These are phyloP conservation scores for Hygrocybe coccinea DNA, from an alignment of 768 basidiomycete genomes.

Conservation along the genomic window DNA sequence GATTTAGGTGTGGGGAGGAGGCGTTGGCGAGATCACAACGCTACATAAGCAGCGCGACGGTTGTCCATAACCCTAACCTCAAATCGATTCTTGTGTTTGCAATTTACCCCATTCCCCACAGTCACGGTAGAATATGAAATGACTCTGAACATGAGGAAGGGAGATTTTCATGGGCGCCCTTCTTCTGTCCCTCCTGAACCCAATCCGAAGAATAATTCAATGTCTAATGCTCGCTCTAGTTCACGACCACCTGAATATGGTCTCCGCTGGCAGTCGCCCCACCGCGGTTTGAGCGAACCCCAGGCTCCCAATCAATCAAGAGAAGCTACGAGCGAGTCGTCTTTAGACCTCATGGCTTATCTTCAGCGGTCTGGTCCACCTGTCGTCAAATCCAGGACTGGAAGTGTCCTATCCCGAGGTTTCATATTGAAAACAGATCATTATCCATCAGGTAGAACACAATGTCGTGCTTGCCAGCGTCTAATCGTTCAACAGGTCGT, in stretches of 20 bases:
- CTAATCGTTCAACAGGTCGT: constrained; percentile 50
- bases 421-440: constrained; percentile 95
- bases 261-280: neutral
- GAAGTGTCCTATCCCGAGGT: constrained; percentile 80
- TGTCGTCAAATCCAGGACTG: constrained; percentile 76
- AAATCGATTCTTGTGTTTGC: neutral
- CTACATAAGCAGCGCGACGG: too few species aligned
- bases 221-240: neutral
- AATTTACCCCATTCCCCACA: too few species aligned
- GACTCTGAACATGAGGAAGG: too few species aligned
- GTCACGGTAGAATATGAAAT: too few species aligned
- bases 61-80: constrained; percentile 1
- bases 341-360: constrained; percentile 57
- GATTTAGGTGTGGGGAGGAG: too few species aligned
- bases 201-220: neutral
- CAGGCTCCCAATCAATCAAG: neutral
- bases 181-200: constrained; percentile 3
- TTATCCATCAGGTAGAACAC: constrained; percentile 61
- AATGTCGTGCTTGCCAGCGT: neutral
- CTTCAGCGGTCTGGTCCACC: constrained; percentile 64
- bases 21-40: too few species aligned
- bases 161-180: neutral
- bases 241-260: neutral
- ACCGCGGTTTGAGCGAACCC: neutral
- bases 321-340: constrained; percentile 15